A percentile compares a stretch with the other conserved stretches of the same genome.
phyloP scores from a whole-genome alignment of 306 rosid species.

The Prunus armeniaca region DNA sequence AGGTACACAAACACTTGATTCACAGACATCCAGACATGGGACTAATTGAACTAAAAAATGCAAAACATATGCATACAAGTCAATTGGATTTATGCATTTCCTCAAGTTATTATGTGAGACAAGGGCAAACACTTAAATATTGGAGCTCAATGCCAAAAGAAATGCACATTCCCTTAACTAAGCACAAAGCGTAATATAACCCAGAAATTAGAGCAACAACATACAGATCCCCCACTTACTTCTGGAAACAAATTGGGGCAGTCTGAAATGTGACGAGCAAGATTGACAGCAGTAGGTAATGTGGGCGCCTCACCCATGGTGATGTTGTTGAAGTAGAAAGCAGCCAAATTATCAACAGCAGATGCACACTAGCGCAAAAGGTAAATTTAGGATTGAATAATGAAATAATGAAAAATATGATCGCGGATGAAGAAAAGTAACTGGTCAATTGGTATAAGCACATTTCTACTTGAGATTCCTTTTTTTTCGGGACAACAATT shows the following conservation, averaged over 20 bases:
- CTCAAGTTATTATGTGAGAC: neutral
- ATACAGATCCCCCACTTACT: conserved; percentile 38
- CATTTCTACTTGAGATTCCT: neutral
- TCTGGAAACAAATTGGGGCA: conserved; percentile 95
- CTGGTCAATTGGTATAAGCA: neutral
- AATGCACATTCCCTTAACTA: neutral
- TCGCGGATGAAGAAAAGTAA: neutral
- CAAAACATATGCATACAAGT: neutral
- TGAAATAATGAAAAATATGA: neutral
- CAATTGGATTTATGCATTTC: neutral
- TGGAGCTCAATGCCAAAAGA: neutral
- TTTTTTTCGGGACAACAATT: neutral
- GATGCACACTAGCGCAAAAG: conserved; percentile 85
- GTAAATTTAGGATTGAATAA: conserved; percentile 20
- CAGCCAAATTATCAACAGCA: conserved; percentile 93
- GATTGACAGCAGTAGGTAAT: conserved; percentile 72
- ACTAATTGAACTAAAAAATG: neutral
- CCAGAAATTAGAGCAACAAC: neutral
- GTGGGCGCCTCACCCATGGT: conserved; percentile 93
- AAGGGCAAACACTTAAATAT: neutral
- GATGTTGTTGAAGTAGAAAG: conserved; percentile 88
- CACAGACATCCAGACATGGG: neutral
- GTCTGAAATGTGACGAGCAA: conserved; percentile 80
- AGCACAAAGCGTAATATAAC: neutral
- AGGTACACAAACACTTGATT: neutral